Evolutionary conservation across 1,139 yeast genomes (phyloP), one percentile per base, ranked within the genome.

Genomic region (Diutina sp.): DNA sequence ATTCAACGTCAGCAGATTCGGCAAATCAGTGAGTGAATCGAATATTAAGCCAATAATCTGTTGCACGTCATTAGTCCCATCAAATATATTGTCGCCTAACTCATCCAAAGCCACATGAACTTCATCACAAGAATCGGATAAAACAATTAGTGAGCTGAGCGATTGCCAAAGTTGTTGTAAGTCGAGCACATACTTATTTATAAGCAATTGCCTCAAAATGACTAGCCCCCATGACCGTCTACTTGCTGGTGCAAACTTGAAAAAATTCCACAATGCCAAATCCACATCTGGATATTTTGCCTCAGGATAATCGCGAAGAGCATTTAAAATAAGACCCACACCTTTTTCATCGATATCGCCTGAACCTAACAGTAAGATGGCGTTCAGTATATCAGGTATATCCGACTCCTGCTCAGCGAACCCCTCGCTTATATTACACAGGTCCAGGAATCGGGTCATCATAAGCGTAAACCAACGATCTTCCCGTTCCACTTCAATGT

Each of bases 391-490:
- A 5, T 56, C 56, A 2, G 58, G 53, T 57, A 72, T 69, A n/a
- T 68, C 54, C 1, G 46, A 41, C 47, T 65, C 62, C 55, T 67
- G 69, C 11, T 58, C 56, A n/a, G 65, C 66, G 44, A 66, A 59
- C 2, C 62, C 56, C 6, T 56, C 58, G 2, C 65, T 67, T 1
- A 57, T 59, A 6, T 55, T 56, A 4, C 50, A 60, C 6, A 55
- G 14, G 56, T 58, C 60, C 16, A 60, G 58, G 4, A 63, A 59
- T 41, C 65, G 70, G 1, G 76, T 72, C 44, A 73, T 59, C 61
- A 72, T 76, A 55, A 69, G 72, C 58, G 72, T 74, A 61, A 72
- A 74, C 79, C 79, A 75, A 58, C 72, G 75, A 57, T 64, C 59
- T 30, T 73, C 77, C 1, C 69, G 60, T 56, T 21, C 25, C 25